Evolutionary conservation across 208 protist species (phyloP).

Genomic region (Trypanosoma cruzi): DNA sequence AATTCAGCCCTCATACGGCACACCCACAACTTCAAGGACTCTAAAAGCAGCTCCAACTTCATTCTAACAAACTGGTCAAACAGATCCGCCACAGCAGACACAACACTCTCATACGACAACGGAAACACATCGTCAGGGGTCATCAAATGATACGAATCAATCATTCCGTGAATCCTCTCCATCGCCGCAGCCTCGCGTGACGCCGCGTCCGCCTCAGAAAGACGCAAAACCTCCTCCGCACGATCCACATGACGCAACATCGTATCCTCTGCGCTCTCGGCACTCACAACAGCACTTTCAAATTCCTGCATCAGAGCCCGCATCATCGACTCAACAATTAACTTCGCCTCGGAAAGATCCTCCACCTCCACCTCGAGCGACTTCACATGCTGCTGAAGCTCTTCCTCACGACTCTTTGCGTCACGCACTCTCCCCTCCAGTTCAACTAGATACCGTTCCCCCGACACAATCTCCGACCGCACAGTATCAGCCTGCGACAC

Average conservation of each 20-base stretch:
- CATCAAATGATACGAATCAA: background rate
- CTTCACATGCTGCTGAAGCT: constrained; percentile 1
- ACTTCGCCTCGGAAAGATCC: constrained; percentile 13
- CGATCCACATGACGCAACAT: constrained; percentile 20
- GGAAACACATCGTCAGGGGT: background rate
- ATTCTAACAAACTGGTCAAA: background rate
- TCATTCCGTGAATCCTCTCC: constrained; percentile 13
- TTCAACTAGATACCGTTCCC: background rate
- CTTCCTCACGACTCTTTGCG: background rate
- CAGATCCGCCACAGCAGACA: background rate
- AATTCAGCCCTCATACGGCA: background rate
- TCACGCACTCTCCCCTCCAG: background rate
- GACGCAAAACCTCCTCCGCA: constrained; percentile 22
- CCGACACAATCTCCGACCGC: background rate
- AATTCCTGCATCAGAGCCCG: constrained; percentile 21
- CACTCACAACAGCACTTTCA: constrained; percentile 14
- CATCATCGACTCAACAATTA: constrained; percentile 15
- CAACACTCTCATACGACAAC: background rate
- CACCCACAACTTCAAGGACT: background rate
- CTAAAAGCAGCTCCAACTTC: constrained; percentile 2
- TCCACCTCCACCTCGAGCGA: background rate
- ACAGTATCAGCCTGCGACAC: background rate
- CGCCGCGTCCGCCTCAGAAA: constrained; percentile 34
- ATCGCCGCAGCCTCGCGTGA: constrained; percentile 12
- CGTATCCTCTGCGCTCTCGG: constrained; percentile 32